phyloP scores from a whole-genome alignment of 2,329 filamentous ascomycete species.

The Fulvia fulva region DNA sequence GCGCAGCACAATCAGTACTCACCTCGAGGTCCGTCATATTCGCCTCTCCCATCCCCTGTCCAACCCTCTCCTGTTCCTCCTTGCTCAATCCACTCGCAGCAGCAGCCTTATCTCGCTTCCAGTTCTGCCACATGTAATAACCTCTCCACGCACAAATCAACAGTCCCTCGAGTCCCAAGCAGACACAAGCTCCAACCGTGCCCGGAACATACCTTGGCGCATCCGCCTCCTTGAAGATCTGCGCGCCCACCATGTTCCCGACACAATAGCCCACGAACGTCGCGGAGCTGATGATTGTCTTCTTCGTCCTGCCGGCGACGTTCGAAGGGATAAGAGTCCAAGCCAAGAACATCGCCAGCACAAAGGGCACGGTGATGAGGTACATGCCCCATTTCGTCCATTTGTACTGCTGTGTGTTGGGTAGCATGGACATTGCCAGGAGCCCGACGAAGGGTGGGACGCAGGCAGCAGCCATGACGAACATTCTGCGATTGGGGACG shows the following conservation, averaged over 20 bases:
- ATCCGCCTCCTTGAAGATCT: conserved; percentile 45
- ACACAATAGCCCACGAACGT: conserved; percentile 48
- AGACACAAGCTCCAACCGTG: conserved; percentile 39
- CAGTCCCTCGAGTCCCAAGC: conserved; percentile 31
- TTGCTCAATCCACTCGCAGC: conserved; percentile 36
- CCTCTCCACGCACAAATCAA: conserved; percentile 40
- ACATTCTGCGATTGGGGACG: conserved; percentile 31
- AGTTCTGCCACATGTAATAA: conserved; percentile 42
- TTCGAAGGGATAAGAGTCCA: conserved; percentile 43
- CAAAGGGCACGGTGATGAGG: conserved; percentile 33
- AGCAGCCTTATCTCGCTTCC: conserved; percentile 23
- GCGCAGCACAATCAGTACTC: not conserved
- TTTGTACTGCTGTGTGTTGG: conserved; percentile 30
- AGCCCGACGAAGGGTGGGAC: conserved; percentile 36
- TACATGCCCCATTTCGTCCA: conserved; percentile 38
- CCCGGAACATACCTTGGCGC: conserved; percentile 45
- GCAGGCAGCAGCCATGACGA: conserved; percentile 32
- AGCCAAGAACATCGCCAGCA: conserved; percentile 33
- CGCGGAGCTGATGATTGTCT: conserved; percentile 44
- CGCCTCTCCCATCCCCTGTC: conserved; percentile 64
- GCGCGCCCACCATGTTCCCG: conserved; percentile 47
- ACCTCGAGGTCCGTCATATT: conserved; percentile 62
- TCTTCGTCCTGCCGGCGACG: conserved; percentile 46
- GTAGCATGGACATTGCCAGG: conserved; percentile 34
- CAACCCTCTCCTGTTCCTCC: conserved; percentile 60